phyloP scores from a whole-genome alignment of 2,329 filamentous ascomycete genomes.

The Trichoderma sp. region DNA sequence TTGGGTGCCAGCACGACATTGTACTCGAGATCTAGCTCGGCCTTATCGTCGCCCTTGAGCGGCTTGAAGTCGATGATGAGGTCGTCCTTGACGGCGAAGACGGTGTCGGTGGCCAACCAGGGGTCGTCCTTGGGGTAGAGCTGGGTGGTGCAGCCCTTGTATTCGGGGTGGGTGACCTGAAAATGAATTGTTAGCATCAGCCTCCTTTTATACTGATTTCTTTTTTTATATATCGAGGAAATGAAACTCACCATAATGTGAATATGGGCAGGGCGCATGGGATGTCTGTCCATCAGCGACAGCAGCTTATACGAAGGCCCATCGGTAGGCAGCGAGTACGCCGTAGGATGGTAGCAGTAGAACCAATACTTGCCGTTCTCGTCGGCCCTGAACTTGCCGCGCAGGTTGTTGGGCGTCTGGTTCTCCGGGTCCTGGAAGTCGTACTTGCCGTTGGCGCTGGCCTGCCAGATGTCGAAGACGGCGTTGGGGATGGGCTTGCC shows the following conservation, averaged over 20 bases:
- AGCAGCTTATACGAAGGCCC: constrained; percentile 46
- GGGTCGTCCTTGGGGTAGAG: constrained; percentile 69
- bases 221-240: background rate
- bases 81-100: constrained; percentile 54
- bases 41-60: constrained; percentile 37
- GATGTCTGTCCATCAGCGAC: constrained; percentile 46
- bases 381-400: constrained; percentile 71
- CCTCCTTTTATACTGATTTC: background rate
- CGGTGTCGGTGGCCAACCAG: constrained; percentile 52
- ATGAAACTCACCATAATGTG: constrained; percentile 46
- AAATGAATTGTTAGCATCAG: background rate
- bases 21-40: constrained; percentile 40
- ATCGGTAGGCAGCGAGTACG: constrained; percentile 67
- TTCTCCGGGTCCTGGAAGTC: constrained; percentile 72
- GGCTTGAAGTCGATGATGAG: constrained; percentile 51
- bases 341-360: constrained; percentile 73
- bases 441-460: constrained; percentile 72
- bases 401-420: constrained; percentile 70
- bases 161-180: constrained; percentile 57
- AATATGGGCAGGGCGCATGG: constrained; percentile 50
- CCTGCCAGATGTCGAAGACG: constrained; percentile 77
- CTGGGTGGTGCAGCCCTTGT: constrained; percentile 71
- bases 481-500: constrained; percentile 64
- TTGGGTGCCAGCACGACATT: constrained; percentile 45
- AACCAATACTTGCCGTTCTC: constrained; percentile 68